Conservation (phyloP, 495 filamentous ascomycete genomes). For the Penicillium macrosclerotiorum region DNA sequence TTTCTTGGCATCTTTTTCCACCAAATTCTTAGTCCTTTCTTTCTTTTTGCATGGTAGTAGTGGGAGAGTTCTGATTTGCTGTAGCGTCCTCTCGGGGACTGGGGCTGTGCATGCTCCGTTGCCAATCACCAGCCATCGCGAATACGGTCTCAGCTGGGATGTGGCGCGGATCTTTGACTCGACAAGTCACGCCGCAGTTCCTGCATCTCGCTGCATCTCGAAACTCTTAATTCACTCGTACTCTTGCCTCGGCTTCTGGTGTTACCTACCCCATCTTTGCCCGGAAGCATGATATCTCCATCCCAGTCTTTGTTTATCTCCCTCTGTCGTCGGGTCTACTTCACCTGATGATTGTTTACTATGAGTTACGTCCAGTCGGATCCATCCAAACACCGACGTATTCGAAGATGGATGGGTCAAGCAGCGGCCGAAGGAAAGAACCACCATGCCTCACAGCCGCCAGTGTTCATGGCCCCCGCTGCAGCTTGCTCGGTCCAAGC, state of each 20-base stretch:
- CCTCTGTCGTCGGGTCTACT: background rate
- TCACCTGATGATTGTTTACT: background rate
- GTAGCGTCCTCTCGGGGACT: too few relatives aligned
- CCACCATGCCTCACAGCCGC: background rate
- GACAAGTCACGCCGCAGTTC: background rate
- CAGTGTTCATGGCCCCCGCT: background rate
- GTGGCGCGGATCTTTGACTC: conserved; percentile 3
- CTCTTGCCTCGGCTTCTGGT: background rate
- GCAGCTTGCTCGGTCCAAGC: background rate
- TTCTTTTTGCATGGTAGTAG: too few relatives aligned
- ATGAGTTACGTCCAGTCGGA: background rate
- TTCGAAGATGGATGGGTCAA: background rate
- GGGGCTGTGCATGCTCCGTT: conserved; percentile 4
- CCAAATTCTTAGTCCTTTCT: too few relatives aligned
- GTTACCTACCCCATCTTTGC: background rate
- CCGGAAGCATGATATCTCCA: background rate
- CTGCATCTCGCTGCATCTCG: conserved; percentile 6
- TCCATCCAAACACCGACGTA: background rate
- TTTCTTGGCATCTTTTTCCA: too few relatives aligned
- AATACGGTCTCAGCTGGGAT: background rate
- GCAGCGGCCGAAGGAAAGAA: background rate
- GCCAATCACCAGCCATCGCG: background rate
- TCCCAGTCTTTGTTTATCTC: background rate
- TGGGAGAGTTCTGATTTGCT: too few relatives aligned
- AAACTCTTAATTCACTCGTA: background rate